These are phyloP conservation scores for Phytophthora aleatoria DNA, from an alignment of 352 stramenopile species.

Conservation along the genomic window DNA sequence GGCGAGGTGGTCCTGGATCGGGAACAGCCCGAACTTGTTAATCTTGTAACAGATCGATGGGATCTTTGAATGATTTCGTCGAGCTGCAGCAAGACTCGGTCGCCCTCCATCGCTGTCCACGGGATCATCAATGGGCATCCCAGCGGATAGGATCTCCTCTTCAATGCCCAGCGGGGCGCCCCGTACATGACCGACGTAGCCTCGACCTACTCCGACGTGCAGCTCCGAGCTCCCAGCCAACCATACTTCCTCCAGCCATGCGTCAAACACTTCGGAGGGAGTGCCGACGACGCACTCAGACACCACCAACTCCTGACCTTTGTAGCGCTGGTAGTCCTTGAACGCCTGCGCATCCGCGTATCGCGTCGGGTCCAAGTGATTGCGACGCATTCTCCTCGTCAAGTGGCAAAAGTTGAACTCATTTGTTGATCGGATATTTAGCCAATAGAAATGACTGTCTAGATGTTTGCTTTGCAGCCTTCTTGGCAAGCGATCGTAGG, in stretches of 20 bases:
- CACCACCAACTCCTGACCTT: conserved; percentile 66
- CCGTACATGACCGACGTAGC: conserved; percentile 61
- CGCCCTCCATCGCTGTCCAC: conserved; percentile 38
- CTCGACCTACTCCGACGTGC: conserved; percentile 51
- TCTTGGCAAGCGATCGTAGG: conserved; percentile 27
- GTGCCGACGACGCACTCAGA: conserved; percentile 54
- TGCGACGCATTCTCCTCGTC: conserved; percentile 23
- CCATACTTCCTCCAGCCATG: conserved; percentile 67
- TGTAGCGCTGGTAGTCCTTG: conserved; percentile 48
- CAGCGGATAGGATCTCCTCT: conserved; percentile 70
- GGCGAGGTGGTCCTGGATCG: conserved; percentile 54
- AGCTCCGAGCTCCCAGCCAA: conserved; percentile 39
- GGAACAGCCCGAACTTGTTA: conserved; percentile 52
- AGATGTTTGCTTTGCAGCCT: conserved; percentile 3
- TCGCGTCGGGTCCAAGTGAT: conserved; percentile 34
- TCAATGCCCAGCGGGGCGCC: conserved; percentile 52
- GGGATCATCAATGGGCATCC: conserved; percentile 30
- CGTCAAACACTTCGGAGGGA: conserved; percentile 63
- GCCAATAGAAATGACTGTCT: conserved; percentile 23
- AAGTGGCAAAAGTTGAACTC: conserved; percentile 7
- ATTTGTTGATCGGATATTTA: conserved; percentile 23
- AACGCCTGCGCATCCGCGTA: conserved; percentile 48
- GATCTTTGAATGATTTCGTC: conserved; percentile 40
- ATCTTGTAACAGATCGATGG: conserved; percentile 61
- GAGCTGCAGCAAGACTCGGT: conserved; percentile 28